These are phyloP conservation scores for Solanum aculeatissimum DNA, from an alignment of 305 asterid species.

Conservation along the genomic window DNA sequence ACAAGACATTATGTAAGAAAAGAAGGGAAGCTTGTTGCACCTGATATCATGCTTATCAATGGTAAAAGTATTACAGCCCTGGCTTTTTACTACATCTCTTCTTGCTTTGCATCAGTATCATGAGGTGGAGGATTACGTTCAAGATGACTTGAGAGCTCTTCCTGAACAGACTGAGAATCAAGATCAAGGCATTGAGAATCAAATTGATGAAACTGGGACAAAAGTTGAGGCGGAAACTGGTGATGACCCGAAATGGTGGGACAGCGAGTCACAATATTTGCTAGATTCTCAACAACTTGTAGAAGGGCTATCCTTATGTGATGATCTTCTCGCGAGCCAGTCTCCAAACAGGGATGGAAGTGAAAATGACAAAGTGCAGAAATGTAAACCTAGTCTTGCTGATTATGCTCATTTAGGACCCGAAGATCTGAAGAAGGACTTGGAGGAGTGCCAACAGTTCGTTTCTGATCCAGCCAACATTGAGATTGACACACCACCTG, in stretches of 20 bases:
- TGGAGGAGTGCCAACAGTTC: slow-evolving; percentile 41
- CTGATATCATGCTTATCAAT: not conserved
- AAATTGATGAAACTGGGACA: slow-evolving; percentile 14
- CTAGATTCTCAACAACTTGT: slow-evolving; percentile 83
- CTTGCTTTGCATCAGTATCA: slow-evolving; percentile 16
- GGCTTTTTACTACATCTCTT: not conserved
- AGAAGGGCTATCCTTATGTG: slow-evolving; percentile 72
- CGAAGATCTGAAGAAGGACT: slow-evolving; percentile 61
- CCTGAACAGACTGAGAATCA: slow-evolving; percentile 18
- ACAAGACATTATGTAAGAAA: not conserved
- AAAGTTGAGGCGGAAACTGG: slow-evolving; percentile 23
- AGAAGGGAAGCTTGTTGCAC: not conserved
- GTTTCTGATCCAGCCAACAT: slow-evolving; percentile 39
- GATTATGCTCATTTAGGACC: slow-evolving; percentile 64
- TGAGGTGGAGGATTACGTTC: slow-evolving; percentile 13
- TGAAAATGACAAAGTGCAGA: slow-evolving; percentile 16
- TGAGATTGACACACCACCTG: slow-evolving; percentile 61
- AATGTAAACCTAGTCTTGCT: slow-evolving; percentile 40
- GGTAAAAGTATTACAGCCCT: not conserved
- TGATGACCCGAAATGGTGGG: slow-evolving; percentile 66
- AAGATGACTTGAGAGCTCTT: slow-evolving; percentile 24
- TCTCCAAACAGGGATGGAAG: slow-evolving; percentile 57
- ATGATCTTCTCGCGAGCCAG: slow-evolving; percentile 78
- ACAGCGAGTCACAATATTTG: slow-evolving; percentile 52
- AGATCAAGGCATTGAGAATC: slow-evolving; percentile 12